Base-by-base conservation (phyloP, 1,284 basidiomycete species). In the Peniophora sp. region DNA sequence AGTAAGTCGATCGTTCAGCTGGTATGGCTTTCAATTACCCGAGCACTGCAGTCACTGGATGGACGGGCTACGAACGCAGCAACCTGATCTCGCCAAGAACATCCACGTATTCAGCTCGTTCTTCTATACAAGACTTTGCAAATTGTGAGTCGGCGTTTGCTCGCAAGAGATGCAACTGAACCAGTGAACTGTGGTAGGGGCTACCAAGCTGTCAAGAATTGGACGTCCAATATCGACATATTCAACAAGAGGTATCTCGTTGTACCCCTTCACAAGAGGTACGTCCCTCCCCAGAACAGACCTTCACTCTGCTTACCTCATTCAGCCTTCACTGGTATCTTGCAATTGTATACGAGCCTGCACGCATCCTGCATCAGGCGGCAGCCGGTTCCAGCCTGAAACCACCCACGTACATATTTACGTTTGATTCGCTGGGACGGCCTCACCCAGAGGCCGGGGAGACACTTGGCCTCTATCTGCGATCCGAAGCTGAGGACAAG, bases 191-290 rank as follows among this genome's bases (percentile, higher is more conserved):
- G 71, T 78, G 34, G 81, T 32, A 32, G 6, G 49, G 86, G 85
- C 16, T 98, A 95, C 63, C 70, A 85, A 34, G 87, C 85, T 51
- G 91, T 99, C 49, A 79, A 82, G 24, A 97, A 96, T 65, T 99
- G 97, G 97, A 99, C 96, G 0, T 79, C 83, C 27, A 89, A 84
- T 61, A 72, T 91, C 39, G 80, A 97, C 62, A 66, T 99, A 16
- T 99, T 99, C 66, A 69, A 76, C 54, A 98, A 98, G 74, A 87
- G 89, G 61, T 97, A 89, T 61, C 75, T 99, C 54, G 82, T 99
- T 43, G 79, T 99, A 2, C 97, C 97, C 1, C 97, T 99, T 69
- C 97, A 99, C 62, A 97, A 99, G 66, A 76, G 94, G 89, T 95
- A 64, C 51, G 83, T 66, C 5, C n/a, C 11, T 36, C 39, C n/a